These are phyloP conservation scores for Pichia sp. DNA, from an alignment of 1,139 yeast species.

Conservation along the genomic window DNA sequence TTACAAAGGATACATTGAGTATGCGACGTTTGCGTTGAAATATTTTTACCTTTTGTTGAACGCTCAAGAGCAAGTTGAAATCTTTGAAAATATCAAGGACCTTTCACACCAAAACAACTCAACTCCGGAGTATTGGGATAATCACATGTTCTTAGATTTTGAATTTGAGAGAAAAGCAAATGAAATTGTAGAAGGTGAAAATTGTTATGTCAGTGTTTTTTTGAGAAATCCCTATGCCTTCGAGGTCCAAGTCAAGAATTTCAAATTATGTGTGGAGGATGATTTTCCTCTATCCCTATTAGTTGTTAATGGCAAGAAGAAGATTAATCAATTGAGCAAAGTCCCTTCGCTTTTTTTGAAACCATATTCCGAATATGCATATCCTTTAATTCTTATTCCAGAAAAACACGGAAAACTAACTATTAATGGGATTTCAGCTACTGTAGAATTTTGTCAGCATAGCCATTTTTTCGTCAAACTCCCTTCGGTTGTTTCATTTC, in stretches of 20 bases:
- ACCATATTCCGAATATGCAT: constrained; percentile 30
- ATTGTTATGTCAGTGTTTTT: constrained; percentile 42
- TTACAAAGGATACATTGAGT: constrained; percentile 15
- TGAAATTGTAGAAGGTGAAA: constrained; percentile 46
- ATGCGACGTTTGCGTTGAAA: constrained; percentile 19
- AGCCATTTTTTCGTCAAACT: constrained; percentile 28
- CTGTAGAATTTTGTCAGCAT: constrained; percentile 36
- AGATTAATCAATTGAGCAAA: background rate
- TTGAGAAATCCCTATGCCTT: constrained; percentile 80
- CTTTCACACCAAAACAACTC: constrained; percentile 19
- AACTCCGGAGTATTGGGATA: constrained; percentile 19
- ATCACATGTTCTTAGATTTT: constrained; percentile 13
- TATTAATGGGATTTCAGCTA: constrained; percentile 37
- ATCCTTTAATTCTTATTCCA: constrained; percentile 39
- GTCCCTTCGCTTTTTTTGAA: constrained; percentile 13
- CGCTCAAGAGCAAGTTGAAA: constrained; percentile 37
- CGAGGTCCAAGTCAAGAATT: constrained; percentile 53
- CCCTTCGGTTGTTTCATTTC: background rate
- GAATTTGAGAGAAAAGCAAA: constrained; percentile 24
- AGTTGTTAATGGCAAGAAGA: constrained; percentile 2
- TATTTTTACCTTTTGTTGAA: constrained; percentile 24
- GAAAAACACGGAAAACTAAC: constrained; percentile 31
- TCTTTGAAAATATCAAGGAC: constrained; percentile 14
- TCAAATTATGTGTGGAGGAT: constrained; percentile 34
- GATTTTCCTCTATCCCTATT: constrained; percentile 13